Conservation (phyloP, 257 asterid species). For the Solanum chiquidenum region DNA sequence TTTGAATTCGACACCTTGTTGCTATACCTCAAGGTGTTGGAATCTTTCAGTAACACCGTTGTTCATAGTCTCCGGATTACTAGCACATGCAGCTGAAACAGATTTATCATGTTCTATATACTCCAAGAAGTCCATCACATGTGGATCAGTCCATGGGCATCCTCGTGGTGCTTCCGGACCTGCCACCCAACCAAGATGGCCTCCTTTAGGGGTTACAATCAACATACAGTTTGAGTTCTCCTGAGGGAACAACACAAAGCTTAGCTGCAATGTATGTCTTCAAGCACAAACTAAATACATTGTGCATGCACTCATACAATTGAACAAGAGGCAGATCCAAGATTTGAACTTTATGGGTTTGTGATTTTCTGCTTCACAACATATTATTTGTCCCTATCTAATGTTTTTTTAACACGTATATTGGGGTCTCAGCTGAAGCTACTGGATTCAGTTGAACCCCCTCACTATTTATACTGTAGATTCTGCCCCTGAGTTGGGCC, state of each 20-base stretch:
- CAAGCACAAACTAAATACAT: background rate
- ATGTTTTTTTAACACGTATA: background rate
- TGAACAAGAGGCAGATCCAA: background rate
- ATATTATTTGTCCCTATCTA: background rate
- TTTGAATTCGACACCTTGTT: background rate
- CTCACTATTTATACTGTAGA: background rate
- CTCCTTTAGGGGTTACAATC: conserved; percentile 88
- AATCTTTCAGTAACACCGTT: background rate
- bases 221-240: conserved; percentile 70
- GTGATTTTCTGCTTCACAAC: background rate
- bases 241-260: conserved; percentile 26
- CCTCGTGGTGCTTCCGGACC: conserved; percentile 72
- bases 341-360: background rate
- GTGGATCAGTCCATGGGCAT: conserved; percentile 90
- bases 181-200: conserved; percentile 99
- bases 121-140: conserved; percentile 82
- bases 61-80: background rate
- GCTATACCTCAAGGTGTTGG: background rate
- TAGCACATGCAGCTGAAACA: conserved; percentile 2
- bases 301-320: background rate
- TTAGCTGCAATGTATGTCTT: background rate
- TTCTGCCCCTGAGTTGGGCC: background rate
- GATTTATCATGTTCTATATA: conserved; percentile 36
- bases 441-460: background rate
- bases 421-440: background rate